Evolutionary conservation across 2,329 filamentous ascomycete genomes (phyloP).

Genomic region (Nemania diffusa): DNA sequence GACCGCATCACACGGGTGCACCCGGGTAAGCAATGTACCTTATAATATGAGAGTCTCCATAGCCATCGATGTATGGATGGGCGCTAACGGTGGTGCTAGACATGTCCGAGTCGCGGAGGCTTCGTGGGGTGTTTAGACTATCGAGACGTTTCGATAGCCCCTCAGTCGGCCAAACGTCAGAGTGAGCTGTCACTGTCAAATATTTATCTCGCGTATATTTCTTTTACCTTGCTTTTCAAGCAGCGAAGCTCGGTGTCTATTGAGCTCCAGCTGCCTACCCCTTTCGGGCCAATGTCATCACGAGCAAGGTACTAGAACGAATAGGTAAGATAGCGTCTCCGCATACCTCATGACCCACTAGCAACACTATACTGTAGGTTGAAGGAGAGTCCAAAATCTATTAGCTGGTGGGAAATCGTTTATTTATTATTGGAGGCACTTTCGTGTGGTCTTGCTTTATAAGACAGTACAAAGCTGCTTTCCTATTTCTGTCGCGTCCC

Average conservation of each 20-base stretch:
- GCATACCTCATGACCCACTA: conserved; percentile 45
- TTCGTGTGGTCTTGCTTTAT: conserved; percentile 31
- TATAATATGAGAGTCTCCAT: neutral
- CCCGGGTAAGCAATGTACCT: conserved; percentile 8
- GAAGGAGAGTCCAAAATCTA: conserved; percentile 42
- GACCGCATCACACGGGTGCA: neutral
- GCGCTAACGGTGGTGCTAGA: neutral
- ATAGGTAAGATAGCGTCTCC: conserved; percentile 45
- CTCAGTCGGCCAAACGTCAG: conserved; percentile 24
- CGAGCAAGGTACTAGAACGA: conserved; percentile 47
- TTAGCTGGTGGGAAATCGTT: conserved; percentile 51
- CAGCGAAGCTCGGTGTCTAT: conserved; percentile 35
- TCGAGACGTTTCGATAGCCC: conserved; percentile 34
- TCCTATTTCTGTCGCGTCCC: conserved; percentile 32
- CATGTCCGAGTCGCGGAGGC: conserved; percentile 36
- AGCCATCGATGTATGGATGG: conserved; percentile 32
- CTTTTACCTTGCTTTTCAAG: conserved; percentile 34
- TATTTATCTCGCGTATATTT: conserved; percentile 20
- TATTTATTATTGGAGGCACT: conserved; percentile 49
- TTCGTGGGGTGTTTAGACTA: conserved; percentile 33
- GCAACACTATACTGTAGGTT: conserved; percentile 33
- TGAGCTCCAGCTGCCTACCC: conserved; percentile 35
- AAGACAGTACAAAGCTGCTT: conserved; percentile 26
- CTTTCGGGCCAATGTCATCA: conserved; percentile 54
- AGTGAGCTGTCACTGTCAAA: conserved; percentile 29